A percentile compares a stretch with the other conserved stretches of the same genome.
phyloP scores from a whole-genome alignment of 2,329 filamentous ascomycete species.

The Aspergillus unguis region DNA sequence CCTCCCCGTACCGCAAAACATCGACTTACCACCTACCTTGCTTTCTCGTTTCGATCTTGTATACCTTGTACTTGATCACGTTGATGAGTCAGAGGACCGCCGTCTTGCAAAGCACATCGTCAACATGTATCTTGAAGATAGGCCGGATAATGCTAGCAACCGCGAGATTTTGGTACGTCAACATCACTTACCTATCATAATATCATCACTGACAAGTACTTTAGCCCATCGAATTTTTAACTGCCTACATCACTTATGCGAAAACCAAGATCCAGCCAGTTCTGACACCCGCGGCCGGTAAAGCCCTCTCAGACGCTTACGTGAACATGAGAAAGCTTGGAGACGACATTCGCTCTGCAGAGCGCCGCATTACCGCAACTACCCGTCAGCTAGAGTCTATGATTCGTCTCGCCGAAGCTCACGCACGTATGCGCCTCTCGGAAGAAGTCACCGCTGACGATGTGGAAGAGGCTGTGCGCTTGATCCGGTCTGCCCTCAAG shows the following conservation, averaged over 20 bases:
- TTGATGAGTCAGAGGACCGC: slow-evolving; percentile 86
- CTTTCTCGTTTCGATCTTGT: slow-evolving; percentile 95
- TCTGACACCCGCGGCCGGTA: slow-evolving; percentile 75
- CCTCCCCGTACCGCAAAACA: slow-evolving; percentile 93
- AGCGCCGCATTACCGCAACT: slow-evolving; percentile 96
- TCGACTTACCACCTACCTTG: slow-evolving; percentile 91
- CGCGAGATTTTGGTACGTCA: slow-evolving; percentile 74
- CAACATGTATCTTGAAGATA: slow-evolving; percentile 95
- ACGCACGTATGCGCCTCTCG: slow-evolving; percentile 94
- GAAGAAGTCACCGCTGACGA: slow-evolving; percentile 72
- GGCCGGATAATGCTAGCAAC: slow-evolving; percentile 73
- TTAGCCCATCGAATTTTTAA: slow-evolving; percentile 90
- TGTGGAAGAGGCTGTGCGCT: slow-evolving; percentile 82
- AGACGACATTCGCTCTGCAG: slow-evolving; percentile 77
- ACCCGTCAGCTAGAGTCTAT: slow-evolving; percentile 96
- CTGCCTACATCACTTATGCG: slow-evolving; percentile 94
- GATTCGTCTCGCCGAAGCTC: slow-evolving; percentile 94
- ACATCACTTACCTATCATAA: not conserved
- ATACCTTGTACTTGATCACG: slow-evolving; percentile 90
- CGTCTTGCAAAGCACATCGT: slow-evolving; percentile 87
- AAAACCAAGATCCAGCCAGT: slow-evolving; percentile 79
- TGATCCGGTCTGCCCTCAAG: slow-evolving; percentile 93
- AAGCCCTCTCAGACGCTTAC: slow-evolving; percentile 80
- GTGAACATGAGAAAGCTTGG: slow-evolving; percentile 94
- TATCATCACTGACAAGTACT: slow-evolving; percentile 6